Evolutionary conservation across 2,329 filamentous ascomycete genomes (phyloP), one percentile per base, ranked within the genome.

Genomic region (Ampelomyces quisqualis): DNA sequence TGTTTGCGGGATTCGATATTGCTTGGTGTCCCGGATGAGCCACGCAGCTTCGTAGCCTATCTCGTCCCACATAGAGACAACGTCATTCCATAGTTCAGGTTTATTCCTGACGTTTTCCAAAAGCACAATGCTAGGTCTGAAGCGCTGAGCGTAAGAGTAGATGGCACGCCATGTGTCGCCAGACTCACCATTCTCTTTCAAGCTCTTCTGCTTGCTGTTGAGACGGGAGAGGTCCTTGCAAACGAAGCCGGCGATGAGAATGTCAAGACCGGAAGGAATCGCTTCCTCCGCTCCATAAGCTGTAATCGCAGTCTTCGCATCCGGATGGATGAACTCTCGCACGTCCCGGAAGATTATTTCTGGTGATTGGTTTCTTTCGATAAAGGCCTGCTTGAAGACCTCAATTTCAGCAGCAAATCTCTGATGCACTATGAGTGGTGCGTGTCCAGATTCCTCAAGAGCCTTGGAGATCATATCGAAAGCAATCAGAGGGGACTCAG

Each of bases 1-100:
- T 0, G 84, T 88, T 38, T 91, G 87, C 0, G 88, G 88, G 1
- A 90, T 67, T 43, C 88, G 87, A 53, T 77, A 89, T 3, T 85
- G 67, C 58, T 89, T 89, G 0, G 81, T 85, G 53, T 90, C 85
- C 0, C 86, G 68, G 4, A 67, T 69, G 0, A 73, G 49, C 33
- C 72, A 74, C 0, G 60, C 57, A 1, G 76, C 76, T 2, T 72
- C 61, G 53, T 90, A 91, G 2, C 73, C 78, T 24, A 81, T 73
- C 0, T 65, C 57, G 1, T 68, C 43, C 60, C 76, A 81, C 6
- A 67, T 53, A 0, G 54, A 42, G n/a, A 69, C 64, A 23, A 81
- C 75, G 3, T 72, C 54, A 0, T 68, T 40, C 83, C 85, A 91
- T 0, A 81, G 78, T 0, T 81, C 80, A 7, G 55, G 65, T 1